Conservation (phyloP, 2,329 filamentous ascomycete genomes). For the Colletotrichum limetticola region DNA sequence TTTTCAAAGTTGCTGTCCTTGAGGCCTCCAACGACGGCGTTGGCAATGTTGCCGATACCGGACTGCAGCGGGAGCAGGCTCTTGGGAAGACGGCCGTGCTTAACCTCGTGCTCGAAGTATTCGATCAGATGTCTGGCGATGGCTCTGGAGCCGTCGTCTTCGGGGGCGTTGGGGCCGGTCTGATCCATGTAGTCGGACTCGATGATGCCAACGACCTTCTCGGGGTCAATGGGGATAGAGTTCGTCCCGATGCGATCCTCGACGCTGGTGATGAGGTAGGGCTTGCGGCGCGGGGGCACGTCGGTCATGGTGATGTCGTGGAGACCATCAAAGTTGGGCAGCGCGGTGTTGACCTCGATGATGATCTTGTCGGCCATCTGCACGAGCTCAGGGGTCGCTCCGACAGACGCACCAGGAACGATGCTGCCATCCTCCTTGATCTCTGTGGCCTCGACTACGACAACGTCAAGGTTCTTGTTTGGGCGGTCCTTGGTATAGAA, state of each 20-base stretch:
- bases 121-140: conserved; percentile 87
- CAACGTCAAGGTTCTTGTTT: conserved; percentile 81
- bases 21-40: conserved; percentile 88
- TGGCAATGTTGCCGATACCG: conserved; percentile 93
- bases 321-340: conserved; percentile 86
- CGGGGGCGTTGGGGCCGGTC: conserved; percentile 78
- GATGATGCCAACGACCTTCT: conserved; percentile 85
- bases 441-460: conserved; percentile 85
- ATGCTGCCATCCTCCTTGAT: conserved; percentile 92
- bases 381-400: conserved; percentile 85
- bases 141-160: conserved; percentile 76
- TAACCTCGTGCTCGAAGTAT: conserved; percentile 85
- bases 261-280: conserved; percentile 85
- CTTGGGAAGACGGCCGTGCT: conserved; percentile 78
- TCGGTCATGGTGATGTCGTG: conserved; percentile 95
- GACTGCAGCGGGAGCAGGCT: conserved; percentile 86
- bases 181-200: conserved; percentile 86
- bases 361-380: conserved; percentile 94
- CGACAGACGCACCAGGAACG: conserved; percentile 86
- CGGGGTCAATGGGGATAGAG: conserved; percentile 85
- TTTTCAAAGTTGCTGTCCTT: conserved; percentile 85
- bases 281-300: conserved; percentile 82
- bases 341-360: conserved; percentile 90
- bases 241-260: conserved; percentile 88
- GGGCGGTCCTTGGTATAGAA: conserved; percentile 86